Evolutionary conservation across 352 stramenopile genomes (phyloP).

Genomic region (Phytophthora pseudosyringae): DNA sequence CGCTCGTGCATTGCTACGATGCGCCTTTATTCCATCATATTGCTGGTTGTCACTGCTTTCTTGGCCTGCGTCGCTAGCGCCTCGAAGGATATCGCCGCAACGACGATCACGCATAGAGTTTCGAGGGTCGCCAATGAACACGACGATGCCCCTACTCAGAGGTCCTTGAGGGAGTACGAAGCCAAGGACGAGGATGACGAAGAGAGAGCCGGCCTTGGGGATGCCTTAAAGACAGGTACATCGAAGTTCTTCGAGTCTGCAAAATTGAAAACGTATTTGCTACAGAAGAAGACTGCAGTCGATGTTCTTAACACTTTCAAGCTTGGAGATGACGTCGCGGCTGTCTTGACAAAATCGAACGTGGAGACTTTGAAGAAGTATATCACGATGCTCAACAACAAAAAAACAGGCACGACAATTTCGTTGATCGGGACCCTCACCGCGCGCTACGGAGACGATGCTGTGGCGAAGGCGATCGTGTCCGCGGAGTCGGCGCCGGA

Average conservation of each 20-base stretch:
- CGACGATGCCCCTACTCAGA: too few species aligned
- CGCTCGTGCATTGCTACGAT: too few species aligned
- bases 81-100: too few species aligned
- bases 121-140: too few species aligned
- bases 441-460: background rate
- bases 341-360: background rate
- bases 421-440: background rate
- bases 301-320: background rate
- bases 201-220: background rate
- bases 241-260: background rate
- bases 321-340: background rate
- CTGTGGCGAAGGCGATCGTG: background rate
- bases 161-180: too few species aligned
- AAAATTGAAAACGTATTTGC: background rate
- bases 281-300: background rate
- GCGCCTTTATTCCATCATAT: too few species aligned
- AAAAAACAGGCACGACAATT: background rate
- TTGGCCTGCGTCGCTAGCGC: too few species aligned
- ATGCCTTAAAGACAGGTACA: background rate
- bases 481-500: background rate
- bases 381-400: background rate
- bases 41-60: too few species aligned
- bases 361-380: background rate
- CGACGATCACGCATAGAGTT: too few species aligned
- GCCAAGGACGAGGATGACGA: too few species aligned